Evolutionary conservation across 106 monocot species (phyloP), one percentile per base, ranked within the genome.

Genomic region (Acorus calamus): DNA sequence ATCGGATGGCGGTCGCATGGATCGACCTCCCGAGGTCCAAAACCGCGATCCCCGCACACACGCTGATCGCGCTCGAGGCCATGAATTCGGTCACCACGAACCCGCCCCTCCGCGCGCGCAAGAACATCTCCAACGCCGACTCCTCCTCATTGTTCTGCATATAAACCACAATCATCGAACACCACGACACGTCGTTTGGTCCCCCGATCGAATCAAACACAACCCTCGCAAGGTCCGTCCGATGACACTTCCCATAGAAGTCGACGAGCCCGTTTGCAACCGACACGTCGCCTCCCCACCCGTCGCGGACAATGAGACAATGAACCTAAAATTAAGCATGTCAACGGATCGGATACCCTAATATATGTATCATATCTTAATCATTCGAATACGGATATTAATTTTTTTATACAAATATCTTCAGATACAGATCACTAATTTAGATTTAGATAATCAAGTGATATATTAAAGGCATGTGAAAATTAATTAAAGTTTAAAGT

Each of bases 181-280:
- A 86, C 84, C 89, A 89, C 0, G 94, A 89, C 11, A 94, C 94
- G 43, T 59, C 81, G 13, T 94, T 81, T 64, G 60, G 76, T 4
- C 7, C 3, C 2, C 2, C 8, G 77, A 89, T 84, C 14, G 47
- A 71, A 69, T 84, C 71, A 46, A 94, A 94, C 59, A 84, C 74
- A 8, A 8, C 59, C 60, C 76, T 70, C 2, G 94, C 89, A 44
- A 69, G 72, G 1, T 43, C n/a, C 41, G 70, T 68, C 51, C 58
- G 12, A 8, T 61, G 75, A 11, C 78, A 83, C 62, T 94, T 89
- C 5, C 94, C 83, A 44, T 94, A 94, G 60, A 86, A 89, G 71
- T 94, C 94, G 52, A 94, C 54, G 44, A 94, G 42, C 9, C 74
- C 76, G 53, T 94, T 94, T 0, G 72, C 64, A 4, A 94, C 84